Evolutionary conservation across 2,329 filamentous ascomycete species (phyloP), one percentile per base, ranked within the genome.

Genomic region (Xylaria sp.): DNA sequence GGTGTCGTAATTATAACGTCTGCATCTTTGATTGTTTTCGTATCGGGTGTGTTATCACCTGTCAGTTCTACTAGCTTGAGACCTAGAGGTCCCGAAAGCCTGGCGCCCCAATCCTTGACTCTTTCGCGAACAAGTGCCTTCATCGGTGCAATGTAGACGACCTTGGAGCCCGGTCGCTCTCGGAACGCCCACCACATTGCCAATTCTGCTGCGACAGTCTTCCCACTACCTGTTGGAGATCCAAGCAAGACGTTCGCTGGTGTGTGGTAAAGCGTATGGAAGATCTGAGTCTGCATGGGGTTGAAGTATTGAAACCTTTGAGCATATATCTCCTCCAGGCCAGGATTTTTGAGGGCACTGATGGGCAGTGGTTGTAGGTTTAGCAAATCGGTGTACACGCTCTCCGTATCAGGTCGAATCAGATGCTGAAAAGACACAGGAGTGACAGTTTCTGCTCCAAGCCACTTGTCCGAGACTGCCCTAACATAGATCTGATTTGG

Each of bases 101-200:
- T 90, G 68, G 88, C 88, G 13, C 92, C 89, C 97, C 96, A 99
- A 78, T 99, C 97, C 77, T 97, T 92, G 32, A 99, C 95, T 81
- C 96, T 90, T 80, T 99, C 96, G 2, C 96, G 93, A 23, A 99
- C 96, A 39, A 99, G 89, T 0, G 97, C 97, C 81, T 99, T 99
- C 97, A 99, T 99, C 0, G 97, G 97, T 1, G 96, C 96, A 78
- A 99, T 98, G 80, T 99, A 99, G 13, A 99, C 96, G 1, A 99
- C 94, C 82, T 99, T 99, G 3, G 94, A 97, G 3, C 94, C 94
- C 1, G 96, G 96, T 60, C 92, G 91, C 78, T 98, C 94, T 15
- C 94, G 90, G 82, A 99, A 98, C 2, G 96, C 95, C 94, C 94
- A 98, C 97, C 97, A 99, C 95, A 99, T 98, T 32, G 97, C 94